Base-by-base conservation (phyloP, 2,329 filamentous ascomycete species). In the Cryphonectria naterciae region DNA sequence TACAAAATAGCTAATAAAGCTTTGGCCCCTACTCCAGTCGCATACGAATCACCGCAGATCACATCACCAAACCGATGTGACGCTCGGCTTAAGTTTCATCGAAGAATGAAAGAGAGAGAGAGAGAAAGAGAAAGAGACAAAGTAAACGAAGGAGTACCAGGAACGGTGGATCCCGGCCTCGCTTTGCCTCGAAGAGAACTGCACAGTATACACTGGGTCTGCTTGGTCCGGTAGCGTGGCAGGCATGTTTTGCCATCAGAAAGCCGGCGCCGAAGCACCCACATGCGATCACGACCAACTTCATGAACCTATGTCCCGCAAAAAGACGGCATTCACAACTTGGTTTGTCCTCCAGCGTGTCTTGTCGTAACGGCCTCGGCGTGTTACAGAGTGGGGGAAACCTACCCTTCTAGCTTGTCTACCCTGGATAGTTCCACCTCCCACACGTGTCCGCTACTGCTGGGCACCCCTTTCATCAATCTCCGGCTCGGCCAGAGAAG, bases 381-480 rank as follows among this genome's bases (percentile, higher is more conserved):
- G 15, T 58, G 25, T 58, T 32, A 17, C 28, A 17, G 17, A 32
- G 13, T 28, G 25, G n/a, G n/a, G n/a, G 25, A 5, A 58, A 61
- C 35, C 35, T 61, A 10, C 17, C 32, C 35, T 61, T 11, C 32
- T 32, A 39, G 32, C 58, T 22, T 61, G 58, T 37, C 17, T 17
- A 61, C 58, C 35, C 58, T 39, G 56, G 28, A 15, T 43, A 25
- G 61, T 25, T 46, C 61, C 61, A 64, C 61, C 41, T 39, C 61
- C n/a, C 25, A 61, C 35, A 25, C 35, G 58, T 39, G 32, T 22
- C 58, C 58, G 35, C 58, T 61, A n/a, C 19, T 8, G 35, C 19
- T 46, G 35, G 32, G 63, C 63, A 56, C 28, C 32, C 46, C 63
- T 35, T 13, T 35, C 46, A 39, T 28, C 63, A 52, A 65, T 54